These are phyloP conservation scores for Eruca vesicaria DNA, from an alignment of 441 rosid species.

Conservation along the genomic window DNA sequence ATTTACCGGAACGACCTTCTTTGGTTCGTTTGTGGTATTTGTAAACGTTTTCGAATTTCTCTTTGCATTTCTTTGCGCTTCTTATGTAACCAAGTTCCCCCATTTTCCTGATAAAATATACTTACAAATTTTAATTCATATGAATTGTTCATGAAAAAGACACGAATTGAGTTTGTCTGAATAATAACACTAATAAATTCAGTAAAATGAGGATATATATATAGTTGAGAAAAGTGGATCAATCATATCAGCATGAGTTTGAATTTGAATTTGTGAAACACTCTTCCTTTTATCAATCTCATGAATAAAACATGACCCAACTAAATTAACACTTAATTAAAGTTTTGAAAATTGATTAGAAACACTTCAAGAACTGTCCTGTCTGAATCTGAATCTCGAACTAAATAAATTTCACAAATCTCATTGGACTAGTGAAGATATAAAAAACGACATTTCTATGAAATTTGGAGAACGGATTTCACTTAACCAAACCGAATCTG, in stretches of 20 bases:
- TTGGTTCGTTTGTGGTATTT: constrained; percentile 67
- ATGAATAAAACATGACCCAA: constrained; percentile 38
- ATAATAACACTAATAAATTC: not conserved
- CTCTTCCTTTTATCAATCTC: constrained; percentile 6
- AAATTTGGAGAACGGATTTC: not conserved
- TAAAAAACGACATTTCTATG: not conserved
- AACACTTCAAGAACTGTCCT: constrained; percentile 22
- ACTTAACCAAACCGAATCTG: constrained; percentile 1
- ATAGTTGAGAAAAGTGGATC: constrained; percentile 13
- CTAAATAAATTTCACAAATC: not conserved
- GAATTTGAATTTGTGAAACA: constrained; percentile 23
- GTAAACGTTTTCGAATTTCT: constrained; percentile 65
- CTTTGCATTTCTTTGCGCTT: constrained; percentile 67
- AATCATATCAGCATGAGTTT: constrained; percentile 24
- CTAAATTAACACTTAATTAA: constrained; percentile 8
- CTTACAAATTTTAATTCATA: not conserved
- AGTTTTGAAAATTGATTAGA: not conserved
- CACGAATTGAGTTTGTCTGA: not conserved
- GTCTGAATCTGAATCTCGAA: constrained; percentile 36
- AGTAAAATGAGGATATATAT: not conserved
- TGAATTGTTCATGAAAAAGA: not conserved
- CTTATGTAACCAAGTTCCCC: constrained; percentile 55
- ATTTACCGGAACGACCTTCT: constrained; percentile 45
- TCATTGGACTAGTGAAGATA: not conserved
- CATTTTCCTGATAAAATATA: constrained; percentile 43